phyloP scores from a whole-genome alignment of 768 basidiomycete genomes.

The Crepidotus variabilis region DNA sequence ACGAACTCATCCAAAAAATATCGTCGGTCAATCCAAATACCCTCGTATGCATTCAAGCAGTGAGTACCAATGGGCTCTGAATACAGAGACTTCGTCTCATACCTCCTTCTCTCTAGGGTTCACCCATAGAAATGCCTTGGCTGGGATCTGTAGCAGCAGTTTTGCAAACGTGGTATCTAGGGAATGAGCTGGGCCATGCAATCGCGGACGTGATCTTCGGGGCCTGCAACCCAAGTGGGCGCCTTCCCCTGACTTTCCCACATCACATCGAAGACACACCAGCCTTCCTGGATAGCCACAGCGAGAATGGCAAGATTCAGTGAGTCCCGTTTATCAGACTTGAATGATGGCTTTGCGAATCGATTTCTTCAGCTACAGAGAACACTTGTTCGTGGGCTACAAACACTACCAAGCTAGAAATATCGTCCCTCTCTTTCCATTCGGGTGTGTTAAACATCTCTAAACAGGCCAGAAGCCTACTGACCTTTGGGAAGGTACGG shows the following conservation, averaged over 20 bases:
- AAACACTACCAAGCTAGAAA: conserved; percentile 57
- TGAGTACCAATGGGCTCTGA: conserved; percentile 23
- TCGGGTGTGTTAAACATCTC: conserved; percentile 42
- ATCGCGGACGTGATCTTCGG: conserved; percentile 66
- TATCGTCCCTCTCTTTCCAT: conserved; percentile 59
- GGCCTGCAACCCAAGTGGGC: conserved; percentile 55
- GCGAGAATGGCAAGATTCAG: conserved; percentile 55
- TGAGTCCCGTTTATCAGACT: no score
- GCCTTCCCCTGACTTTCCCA: conserved; percentile 60
- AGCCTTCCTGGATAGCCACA: conserved; percentile 51
- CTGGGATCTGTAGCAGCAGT: conserved; percentile 47
- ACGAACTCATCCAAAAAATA: conserved; percentile 53
- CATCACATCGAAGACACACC: conserved; percentile 58
- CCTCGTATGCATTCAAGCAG: conserved; percentile 59
- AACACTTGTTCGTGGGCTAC: conserved; percentile 68
- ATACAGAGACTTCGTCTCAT: background rate
- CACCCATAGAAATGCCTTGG: conserved; percentile 78
- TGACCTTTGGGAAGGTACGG: conserved; percentile 43
- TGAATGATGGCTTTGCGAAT: no score
- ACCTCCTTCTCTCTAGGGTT: conserved; percentile 38
- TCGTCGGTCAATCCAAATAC: conserved; percentile 54
- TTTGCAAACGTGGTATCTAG: conserved; percentile 63
- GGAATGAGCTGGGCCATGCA: conserved; percentile 63
- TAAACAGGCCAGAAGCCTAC: background rate
- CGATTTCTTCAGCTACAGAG: conserved; percentile 41